Base-by-base conservation (phyloP, 2,329 filamentous ascomycete species). In the Aspergillus sp. region DNA sequence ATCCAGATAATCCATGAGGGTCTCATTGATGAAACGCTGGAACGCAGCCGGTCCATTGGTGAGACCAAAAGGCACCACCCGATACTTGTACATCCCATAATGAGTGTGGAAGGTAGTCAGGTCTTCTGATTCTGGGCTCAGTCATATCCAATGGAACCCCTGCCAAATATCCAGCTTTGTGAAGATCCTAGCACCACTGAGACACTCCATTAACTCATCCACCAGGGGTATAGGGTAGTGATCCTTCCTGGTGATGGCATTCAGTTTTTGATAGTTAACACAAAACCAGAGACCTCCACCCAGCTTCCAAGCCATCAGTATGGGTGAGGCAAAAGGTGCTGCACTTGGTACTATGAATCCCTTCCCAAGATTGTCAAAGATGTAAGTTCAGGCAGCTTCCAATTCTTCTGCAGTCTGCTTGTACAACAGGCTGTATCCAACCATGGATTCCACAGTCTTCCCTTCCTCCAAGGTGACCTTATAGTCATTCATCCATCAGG, bases 211-310 rank as follows among this genome's bases (percentile, higher is more conserved):
- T 0, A 52, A 52, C 44, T 67, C 49, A 3, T 42, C 43, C 29
- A 65, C 61, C 12, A 64, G 42, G 0, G 46, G 54, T 12, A 67
- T 26, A 0, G 46, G 52, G 35, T 61, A 60, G 2, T 46, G 28
- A 47, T 66, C 55, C 44, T 69, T 68, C n/a, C 56, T 45, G 1
- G 52, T 67, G 27, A 66, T 51, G 3, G 38, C 26, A 43, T 68
- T 68, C 30, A 68, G 42, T 1, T 43, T 38, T 29, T 50, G n/a
- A 41, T 65, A 67, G 42, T 68, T 52, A 2, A 67, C 47, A 47
- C 53, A 64, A 8, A 64, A 38, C 3, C 49, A 28, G n/a, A 38
- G 19, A 1, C 35, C 35, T 7, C 35, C 35, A 2, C 35, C 35
- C 1, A 19, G 35, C 19, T 38, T 38, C 35, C 35, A 2, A 1